Base-by-base conservation (phyloP, 371 early-diverging fungal species). In the Capillidium rhysosporum region DNA sequence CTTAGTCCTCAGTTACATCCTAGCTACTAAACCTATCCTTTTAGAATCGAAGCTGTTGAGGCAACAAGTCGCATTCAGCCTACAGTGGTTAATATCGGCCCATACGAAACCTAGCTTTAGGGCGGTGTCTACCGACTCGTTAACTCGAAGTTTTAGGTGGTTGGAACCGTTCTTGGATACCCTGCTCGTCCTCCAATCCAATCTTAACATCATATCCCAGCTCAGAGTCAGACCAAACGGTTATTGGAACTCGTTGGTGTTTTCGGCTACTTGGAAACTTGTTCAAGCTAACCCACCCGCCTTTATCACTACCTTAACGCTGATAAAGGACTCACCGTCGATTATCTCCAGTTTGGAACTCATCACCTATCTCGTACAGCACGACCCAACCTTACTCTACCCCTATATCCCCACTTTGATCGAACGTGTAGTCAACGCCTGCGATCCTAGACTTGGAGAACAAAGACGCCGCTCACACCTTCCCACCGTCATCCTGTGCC, bases 361-460 rank as follows among this genome's bases (percentile, higher is more conserved):
- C 0, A 70, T 89, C 31, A 78, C 82, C 0, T 65, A 74, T 40
- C 78, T 89, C 62, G 75, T 86, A 10, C 65, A 76, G 46, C 86
- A 83, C 80, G 76, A 77, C 57, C 86, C 86, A 0, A 44, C 68
- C 7, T 55, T 88, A 1, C 59, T 88, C 0, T 76, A 75, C 57
- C 60, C 69, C 1, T 69, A 74, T 56, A 63, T 86, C 0, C 67
- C 79, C 4, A 65, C 68, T 1, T 71, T 89, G 1, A 71, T 80
- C 0, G 91, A 87, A 56, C 76, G 82, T 0, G 77, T 90, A 31
- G 82, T 90, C 1, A 83, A 81, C 51, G 76, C 81, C n/a, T 63
- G 89, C 21, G 87, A 90, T 61, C 91, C 91, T 0, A 86, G 83
- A 54, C 62, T 68, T 7, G 77, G 86, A 1, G 68, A 74, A 41